Evolutionary conservation across 768 basidiomycete genomes (phyloP).

Genomic region (Panaeolus papilionaceus): DNA sequence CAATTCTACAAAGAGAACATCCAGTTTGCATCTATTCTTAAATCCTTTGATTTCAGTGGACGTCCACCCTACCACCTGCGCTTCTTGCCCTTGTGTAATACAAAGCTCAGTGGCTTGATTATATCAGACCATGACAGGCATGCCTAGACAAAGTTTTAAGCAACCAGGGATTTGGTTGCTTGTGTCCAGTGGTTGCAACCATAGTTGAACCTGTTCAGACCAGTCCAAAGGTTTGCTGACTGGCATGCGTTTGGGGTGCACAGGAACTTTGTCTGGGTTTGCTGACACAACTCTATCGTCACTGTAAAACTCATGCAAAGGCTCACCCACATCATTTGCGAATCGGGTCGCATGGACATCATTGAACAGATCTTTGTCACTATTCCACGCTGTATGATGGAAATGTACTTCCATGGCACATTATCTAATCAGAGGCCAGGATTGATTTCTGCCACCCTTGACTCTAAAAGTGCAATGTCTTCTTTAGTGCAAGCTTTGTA

Average conservation of each 20-base stretch:
- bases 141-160: conserved; percentile 31
- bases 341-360: conserved; percentile 32
- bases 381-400: conserved; percentile 38
- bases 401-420: conserved; percentile 32
- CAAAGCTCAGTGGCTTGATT: conserved; percentile 36
- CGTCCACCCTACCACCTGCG: conserved; percentile 25
- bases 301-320: conserved; percentile 31
- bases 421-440: conserved; percentile 23
- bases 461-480: conserved; percentile 37
- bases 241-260: neutral
- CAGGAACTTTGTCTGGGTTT: neutral
- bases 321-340: conserved; percentile 35
- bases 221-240: neutral
- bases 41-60: neutral
- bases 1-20: conserved; percentile 39
- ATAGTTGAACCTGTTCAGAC: conserved; percentile 22
- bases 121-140: conserved; percentile 35
- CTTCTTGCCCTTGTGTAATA: conserved; percentile 39
- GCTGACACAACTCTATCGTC: no score
- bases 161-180: conserved; percentile 30
- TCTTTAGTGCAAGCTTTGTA: conserved; percentile 39
- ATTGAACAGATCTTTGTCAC: conserved; percentile 39
- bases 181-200: conserved; percentile 20
- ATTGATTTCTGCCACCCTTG: conserved; percentile 23
- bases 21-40: conserved; percentile 25